phyloP scores from a whole-genome alignment of 2,329 filamentous ascomycete genomes.

The Clonostachys sp. region DNA sequence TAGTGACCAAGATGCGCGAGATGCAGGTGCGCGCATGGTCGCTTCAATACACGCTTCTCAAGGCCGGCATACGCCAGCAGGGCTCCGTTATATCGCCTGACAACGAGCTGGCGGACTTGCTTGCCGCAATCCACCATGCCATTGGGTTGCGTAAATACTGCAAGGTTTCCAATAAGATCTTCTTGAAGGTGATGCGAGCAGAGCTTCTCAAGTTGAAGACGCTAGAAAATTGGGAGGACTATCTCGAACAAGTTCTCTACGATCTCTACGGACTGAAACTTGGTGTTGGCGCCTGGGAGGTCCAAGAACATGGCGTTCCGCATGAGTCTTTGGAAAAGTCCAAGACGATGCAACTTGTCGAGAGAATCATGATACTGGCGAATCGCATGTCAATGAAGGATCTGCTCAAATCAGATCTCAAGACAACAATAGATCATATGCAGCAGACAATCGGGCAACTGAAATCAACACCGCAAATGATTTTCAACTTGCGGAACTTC shows the following conservation, averaged over 20 bases:
- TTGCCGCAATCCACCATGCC: constrained; percentile 78
- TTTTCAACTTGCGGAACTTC: constrained; percentile 83
- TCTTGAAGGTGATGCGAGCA: constrained; percentile 82
- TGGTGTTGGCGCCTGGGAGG: constrained; percentile 59
- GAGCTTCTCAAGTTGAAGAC: constrained; percentile 75
- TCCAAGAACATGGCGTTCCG: constrained; percentile 76
- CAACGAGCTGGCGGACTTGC: constrained; percentile 71
- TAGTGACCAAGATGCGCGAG: constrained; percentile 70
- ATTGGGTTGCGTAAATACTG: constrained; percentile 82
- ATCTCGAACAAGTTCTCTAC: constrained; percentile 79
- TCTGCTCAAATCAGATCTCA: constrained; percentile 84
- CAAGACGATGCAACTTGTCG: constrained; percentile 76
- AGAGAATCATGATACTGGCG: constrained; percentile 77
- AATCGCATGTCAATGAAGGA: constrained; percentile 86
- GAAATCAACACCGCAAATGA: constrained; percentile 74
- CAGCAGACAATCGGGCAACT: constrained; percentile 78
- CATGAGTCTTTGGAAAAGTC: constrained; percentile 73
- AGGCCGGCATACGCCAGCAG: constrained; percentile 68
- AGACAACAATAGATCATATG: constrained; percentile 86
- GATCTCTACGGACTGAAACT: constrained; percentile 81
- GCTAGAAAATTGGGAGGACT: constrained; percentile 78
- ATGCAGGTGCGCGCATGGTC: constrained; percentile 88
- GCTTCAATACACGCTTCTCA: constrained; percentile 75
- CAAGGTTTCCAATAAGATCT: constrained; percentile 78
- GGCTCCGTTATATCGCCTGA: constrained; percentile 61